These are phyloP conservation scores for Cryptosporidium felis DNA, from an alignment of 169 alveolate genomes.

Conservation along the genomic window DNA sequence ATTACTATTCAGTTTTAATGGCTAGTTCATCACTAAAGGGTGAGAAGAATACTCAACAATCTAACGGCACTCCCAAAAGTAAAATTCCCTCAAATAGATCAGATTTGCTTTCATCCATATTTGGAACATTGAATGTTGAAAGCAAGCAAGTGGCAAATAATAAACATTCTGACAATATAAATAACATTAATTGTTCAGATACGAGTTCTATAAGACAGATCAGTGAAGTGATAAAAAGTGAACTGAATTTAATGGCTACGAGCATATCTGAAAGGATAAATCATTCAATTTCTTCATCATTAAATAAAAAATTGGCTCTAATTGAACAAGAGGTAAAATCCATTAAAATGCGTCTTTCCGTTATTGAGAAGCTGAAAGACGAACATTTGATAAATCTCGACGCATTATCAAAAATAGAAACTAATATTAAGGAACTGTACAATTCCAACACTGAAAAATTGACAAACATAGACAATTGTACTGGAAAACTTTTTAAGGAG, in stretches of 20 bases:
- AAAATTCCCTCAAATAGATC: constrained; percentile 3
- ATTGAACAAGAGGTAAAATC: neutral
- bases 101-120: constrained; percentile 25
- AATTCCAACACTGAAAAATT: neutral
- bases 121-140: constrained; percentile 14
- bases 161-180: neutral
- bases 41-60: neutral
- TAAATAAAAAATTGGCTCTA: neutral
- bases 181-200: neutral
- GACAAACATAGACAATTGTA: neutral
- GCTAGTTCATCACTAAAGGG: neutral
- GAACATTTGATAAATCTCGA: neutral
- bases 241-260: neutral
- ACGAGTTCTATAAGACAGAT: neutral
- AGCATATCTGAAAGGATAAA: neutral
- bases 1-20: constrained; percentile 37
- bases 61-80: neutral
- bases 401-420: neutral
- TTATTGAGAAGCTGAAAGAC: neutral
- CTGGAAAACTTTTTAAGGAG: neutral
- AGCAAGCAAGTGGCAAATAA: neutral
- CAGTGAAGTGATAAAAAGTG: neutral
- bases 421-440: neutral
- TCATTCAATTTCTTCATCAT: neutral
- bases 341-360: constrained; percentile 1